Base-by-base conservation (phyloP, 768 basidiomycete species). In the Hemileccinum rubropunctum region DNA sequence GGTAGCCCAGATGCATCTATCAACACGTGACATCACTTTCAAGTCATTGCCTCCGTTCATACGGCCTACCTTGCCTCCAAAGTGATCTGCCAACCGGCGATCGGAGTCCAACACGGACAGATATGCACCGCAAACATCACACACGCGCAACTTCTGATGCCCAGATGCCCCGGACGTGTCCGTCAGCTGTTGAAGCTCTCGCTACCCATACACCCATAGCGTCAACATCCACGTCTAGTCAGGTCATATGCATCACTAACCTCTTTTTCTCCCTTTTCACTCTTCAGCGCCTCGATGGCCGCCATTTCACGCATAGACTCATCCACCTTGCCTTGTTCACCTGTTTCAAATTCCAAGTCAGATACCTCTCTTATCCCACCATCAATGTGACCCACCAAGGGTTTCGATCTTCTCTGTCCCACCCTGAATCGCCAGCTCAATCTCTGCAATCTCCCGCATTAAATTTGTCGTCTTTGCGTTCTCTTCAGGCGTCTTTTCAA, bases 101-200 rank as follows among this genome's bases (percentile, higher is more conserved):
- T 99, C 97, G 50, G 95, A 98, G 72, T 99, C 97, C 42, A 98
- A 79, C 33, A 99, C 91, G 14, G 92, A 95, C 39, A 99, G 80
- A 76, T 98, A 98, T n/a, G 97, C 97, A 61, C 97, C 97, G 67
- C 97, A 99, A 26, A 98, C 95, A 75, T 99, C 97, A 75, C 97
- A 98, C n/a, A 99, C 97, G 54, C 97, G 87, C 60, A 99, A 76
- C 72, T 98, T 98, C 73, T 99, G 97, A 76, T 99, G 97, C n/a
- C 97, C 97, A 49, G 94, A 97, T 6, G 97, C 97, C 48, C 97
- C 97, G 35, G 95, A 95, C 27, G 93, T 98, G 66, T 99, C 97
- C 36, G 95, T 97, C 56, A 99, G 75, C 69, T 94, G 86, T 71
- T 97, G 94, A 39, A 98, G 76, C 63, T 98, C 97, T 50, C 91